A percentile compares a stretch with the other conserved stretches of the same genome.
Conservation (phyloP, 2,329 filamentous ascomycete species). For the Hypoxylon rubiginosum region DNA sequence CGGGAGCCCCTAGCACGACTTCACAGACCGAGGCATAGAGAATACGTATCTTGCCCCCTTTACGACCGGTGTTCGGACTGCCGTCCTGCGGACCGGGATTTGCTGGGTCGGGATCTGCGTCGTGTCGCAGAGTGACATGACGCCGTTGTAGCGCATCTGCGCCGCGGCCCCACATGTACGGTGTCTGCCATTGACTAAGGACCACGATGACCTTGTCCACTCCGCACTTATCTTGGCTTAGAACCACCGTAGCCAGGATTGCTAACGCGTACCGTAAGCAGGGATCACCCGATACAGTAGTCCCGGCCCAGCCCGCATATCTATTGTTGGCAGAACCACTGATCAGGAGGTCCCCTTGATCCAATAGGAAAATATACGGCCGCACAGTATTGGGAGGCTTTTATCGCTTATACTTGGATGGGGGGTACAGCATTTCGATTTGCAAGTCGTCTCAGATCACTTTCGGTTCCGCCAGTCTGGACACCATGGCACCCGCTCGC, state of each 20-base stretch:
- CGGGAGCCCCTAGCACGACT: slow-evolving; percentile 30
- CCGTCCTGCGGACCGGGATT: slow-evolving; percentile 37
- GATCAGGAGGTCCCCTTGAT: slow-evolving; percentile 3
- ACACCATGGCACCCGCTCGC: slow-evolving; percentile 38
- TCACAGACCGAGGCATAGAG: slow-evolving; percentile 24
- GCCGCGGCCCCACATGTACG: slow-evolving; percentile 35
- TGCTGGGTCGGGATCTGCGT: slow-evolving; percentile 44
- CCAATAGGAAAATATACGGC: slow-evolving; percentile 23
- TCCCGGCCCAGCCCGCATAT: slow-evolving; percentile 31
- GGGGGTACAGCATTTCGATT: slow-evolving; percentile 11
- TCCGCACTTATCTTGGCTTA: slow-evolving; percentile 19
- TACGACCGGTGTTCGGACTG: slow-evolving; percentile 40
- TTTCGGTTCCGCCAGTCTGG: slow-evolving; percentile 20
- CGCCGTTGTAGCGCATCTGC: slow-evolving; percentile 37
- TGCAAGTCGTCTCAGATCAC: slow-evolving; percentile 19
- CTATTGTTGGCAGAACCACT: slow-evolving; percentile 8
- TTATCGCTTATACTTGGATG: slow-evolving; percentile 17
- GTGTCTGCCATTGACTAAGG: slow-evolving; percentile 25
- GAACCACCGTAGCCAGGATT: slow-evolving; percentile 23
- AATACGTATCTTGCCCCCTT: slow-evolving; percentile 15
- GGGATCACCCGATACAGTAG: slow-evolving; percentile 23
- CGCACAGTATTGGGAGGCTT: slow-evolving; percentile 3
- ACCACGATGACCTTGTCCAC: slow-evolving; percentile 33
- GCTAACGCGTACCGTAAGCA: slow-evolving; percentile 21
- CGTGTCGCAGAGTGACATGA: slow-evolving; percentile 39